Base-by-base conservation (phyloP, 2,329 filamentous ascomycete genomes). In the Pyricularia sp. region DNA sequence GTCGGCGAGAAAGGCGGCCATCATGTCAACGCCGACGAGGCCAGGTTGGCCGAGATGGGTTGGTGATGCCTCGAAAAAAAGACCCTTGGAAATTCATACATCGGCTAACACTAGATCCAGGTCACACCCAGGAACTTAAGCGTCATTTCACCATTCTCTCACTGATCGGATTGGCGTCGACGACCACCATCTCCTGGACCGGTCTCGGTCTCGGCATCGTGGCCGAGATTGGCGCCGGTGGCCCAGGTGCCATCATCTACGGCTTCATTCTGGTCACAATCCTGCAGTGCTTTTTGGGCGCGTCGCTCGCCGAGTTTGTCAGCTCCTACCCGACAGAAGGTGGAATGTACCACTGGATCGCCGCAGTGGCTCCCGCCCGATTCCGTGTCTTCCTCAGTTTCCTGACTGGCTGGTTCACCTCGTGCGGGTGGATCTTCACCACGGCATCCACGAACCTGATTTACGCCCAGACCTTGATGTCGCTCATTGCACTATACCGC, bases 341-440 rank as follows among this genome's bases (percentile, higher is more conserved):
- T 26, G 82, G 82, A 63, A 82, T 83, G 81, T 84, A 84, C 69
- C 82, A 83, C 72, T 84, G 82, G 82, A 81, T 82, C 58, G 81
- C 81, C 7, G 81, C 80, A 0, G 77, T 84, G 30, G 80, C 82
- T 3, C 82, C 82, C 0, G 76, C 74, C 50, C 73, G 72, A 61
- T 76, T 76, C 61, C 81, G 77, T 14, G 78, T 77, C 25, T 73
- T 80, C 59, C 70, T 83, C 71, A 82, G 80, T 64, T 83, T 82
- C 71, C 73, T 78, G 26, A 82, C 81, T 0, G 81, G 81, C 3
- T 82, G 80, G 79, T 76, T 79, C 69, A 81, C 78, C 14, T 78
- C 80, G 3, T 78, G 78, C 67, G 79, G 79, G 33, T 81, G 79
- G 80, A 81, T 81, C 65, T 81, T 81, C 68, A 81, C 79, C 1